Percentiles rank a stretch among this genome's conserved stretches.
Conservation (phyloP, 202 grass and related monocot species). For the Setaria italica region DNA sequence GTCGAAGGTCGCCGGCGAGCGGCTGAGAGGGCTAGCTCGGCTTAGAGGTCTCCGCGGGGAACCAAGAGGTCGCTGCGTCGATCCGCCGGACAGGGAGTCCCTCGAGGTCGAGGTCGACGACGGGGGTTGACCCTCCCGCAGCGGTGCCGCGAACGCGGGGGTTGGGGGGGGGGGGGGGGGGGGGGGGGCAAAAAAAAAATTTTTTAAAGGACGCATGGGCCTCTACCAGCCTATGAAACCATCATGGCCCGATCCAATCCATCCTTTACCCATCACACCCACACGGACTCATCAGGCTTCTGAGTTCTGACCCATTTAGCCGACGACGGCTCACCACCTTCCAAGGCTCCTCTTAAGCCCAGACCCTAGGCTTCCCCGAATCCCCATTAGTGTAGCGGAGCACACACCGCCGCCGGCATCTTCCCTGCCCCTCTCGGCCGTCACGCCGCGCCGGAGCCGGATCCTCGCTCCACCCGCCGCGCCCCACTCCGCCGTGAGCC, state of each 20-base stretch:
- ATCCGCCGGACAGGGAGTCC: neutral
- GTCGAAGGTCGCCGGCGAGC: neutral
- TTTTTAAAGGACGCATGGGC: no score
- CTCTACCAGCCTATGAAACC: no score
- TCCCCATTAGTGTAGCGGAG: neutral
- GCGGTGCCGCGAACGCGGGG: no score
- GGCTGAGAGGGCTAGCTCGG: neutral
- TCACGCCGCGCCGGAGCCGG: constrained; percentile 15
- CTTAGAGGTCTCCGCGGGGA: neutral
- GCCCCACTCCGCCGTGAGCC: neutral
- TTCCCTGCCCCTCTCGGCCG: neutral
- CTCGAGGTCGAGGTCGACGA: neutral
- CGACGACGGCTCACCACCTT: neutral
- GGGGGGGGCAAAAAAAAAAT: neutral
- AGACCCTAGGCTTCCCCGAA: neutral
- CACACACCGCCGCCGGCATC: constrained; percentile 21
- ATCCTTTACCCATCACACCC: neutral
- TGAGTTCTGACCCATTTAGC: neutral
- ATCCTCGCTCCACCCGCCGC: neutral
- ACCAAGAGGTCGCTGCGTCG: neutral
- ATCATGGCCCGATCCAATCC: no score
- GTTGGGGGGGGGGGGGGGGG: neutral
- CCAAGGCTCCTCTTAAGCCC: constrained; percentile 9
- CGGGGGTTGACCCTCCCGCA: neutral
- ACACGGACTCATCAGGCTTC: neutral